A percentile compares a stretch with the other conserved stretches of the same genome.
These are phyloP conservation scores for Haematococcus lacustris DNA, from an alignment of 139 green algal species.

Conservation along the genomic window DNA sequence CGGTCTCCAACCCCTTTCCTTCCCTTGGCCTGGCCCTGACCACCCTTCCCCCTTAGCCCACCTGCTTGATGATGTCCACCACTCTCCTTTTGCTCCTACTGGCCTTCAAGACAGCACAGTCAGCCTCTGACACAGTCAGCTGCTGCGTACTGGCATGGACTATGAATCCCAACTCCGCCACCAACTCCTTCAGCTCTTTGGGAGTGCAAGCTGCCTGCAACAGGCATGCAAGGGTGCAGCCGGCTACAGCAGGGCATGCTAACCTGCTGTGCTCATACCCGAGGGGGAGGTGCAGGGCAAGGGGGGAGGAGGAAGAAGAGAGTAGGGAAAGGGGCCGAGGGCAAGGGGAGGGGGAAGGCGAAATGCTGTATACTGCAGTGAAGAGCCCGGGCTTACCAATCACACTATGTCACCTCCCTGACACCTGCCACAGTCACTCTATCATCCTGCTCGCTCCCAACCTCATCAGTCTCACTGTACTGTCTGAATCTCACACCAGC, in stretches of 20 bases:
- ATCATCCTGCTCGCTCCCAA: not conserved
- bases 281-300: not conserved
- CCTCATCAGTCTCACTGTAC: not conserved
- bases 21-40: no score
- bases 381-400: not conserved
- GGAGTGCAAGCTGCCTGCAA: conserved; percentile 83
- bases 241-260: not conserved
- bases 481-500: not conserved
- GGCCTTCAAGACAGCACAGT: conserved; percentile 49
- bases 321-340: not conserved
- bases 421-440: not conserved
- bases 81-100: conserved; percentile 53
- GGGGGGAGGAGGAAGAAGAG: not conserved
- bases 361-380: not conserved
- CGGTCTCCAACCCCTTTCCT: no score
- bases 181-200: conserved; percentile 93
- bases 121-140: conserved; percentile 30
- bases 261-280: not conserved
- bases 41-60: conserved; percentile 1
- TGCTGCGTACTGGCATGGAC: conserved; percentile 18
- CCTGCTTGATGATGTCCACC: conserved; percentile 50
- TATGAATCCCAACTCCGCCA: conserved; percentile 44
- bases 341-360: not conserved
- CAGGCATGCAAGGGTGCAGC: not conserved
- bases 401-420: not conserved